Evolutionary conservation across 75 land plant genomes (phyloP), one percentile per base, ranked within the genome.

Genomic region (Selaginella tamariscina): DNA sequence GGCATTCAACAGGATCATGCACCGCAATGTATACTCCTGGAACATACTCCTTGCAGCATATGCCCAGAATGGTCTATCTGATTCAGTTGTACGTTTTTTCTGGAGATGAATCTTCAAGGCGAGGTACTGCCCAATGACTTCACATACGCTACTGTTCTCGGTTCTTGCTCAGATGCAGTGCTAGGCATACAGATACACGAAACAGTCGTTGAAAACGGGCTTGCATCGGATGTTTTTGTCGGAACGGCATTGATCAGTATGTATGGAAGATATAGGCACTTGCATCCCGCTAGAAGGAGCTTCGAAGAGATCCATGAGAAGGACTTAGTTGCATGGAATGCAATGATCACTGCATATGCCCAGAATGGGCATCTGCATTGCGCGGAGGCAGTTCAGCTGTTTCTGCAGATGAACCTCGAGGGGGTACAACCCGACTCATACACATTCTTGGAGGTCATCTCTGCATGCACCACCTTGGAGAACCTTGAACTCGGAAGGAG

Each of bases 401-500:
- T 78, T 33, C 28, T 73, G 32, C 15, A 29, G 22, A 75, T 80
- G 79, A 22, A 27, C 18, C 0, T 0, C 0, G 62, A 44, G 31
- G 78, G 67, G 27, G 26, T 78, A 1, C 9, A 15, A 27, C 88
- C 88, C 15, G 77, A 63, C 32, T 23, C 69, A 24, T 66, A 73
- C 0, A 78, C 85, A 55, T 82, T 75, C 72, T 67, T 71, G 0
- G 72, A 44, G 55, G 68, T 74, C 33, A 54, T 82, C 26, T 73
- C 2, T 78, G 76, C 79, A 30, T 85, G 88, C 67, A 28, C 72
- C 8, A 49, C 57, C 23, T 30, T 72, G 29, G 71, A 72, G 18
- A 60, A 1, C 31, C 44, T 64, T 5, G 18, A 56, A 0, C 76
- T 55, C 24, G 88, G 88, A 2, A 39, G 69, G 55, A 54, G n/a